Conservation (phyloP, 2,329 filamentous ascomycete species). For the Xylariaceae sp. region DNA sequence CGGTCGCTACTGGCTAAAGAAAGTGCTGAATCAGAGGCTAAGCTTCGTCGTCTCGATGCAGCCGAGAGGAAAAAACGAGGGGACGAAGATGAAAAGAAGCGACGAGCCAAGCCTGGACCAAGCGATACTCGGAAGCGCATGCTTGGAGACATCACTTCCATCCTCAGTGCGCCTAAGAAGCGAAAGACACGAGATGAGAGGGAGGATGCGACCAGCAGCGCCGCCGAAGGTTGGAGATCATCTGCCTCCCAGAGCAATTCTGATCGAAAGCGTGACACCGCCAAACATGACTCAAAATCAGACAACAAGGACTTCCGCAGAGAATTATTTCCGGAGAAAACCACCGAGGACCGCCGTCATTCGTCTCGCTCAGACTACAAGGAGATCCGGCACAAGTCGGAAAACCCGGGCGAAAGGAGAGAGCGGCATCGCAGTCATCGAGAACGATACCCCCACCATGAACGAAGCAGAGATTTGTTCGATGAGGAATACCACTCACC, state of each 20-base stretch:
- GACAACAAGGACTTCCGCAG: constrained; percentile 7
- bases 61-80: constrained; percentile 39
- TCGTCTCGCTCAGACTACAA: background rate
- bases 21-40: constrained; percentile 69
- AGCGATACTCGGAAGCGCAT: constrained; percentile 53
- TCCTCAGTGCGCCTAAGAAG: constrained; percentile 42
- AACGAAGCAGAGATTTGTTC: background rate
- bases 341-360: constrained; percentile 1
- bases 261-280: constrained; percentile 10
- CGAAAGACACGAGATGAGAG: constrained; percentile 25
- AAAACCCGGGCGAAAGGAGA: too few species aligned
- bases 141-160: constrained; percentile 57
- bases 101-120: constrained; percentile 40
- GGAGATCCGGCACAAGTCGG: too few species aligned
- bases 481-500: background rate
- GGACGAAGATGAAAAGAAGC: constrained; percentile 25
- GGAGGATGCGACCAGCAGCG: constrained; percentile 5
- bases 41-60: constrained; percentile 58
- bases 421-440: background rate
- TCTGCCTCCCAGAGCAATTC: constrained; percentile 11
- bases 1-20: constrained; percentile 80
- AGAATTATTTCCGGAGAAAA: constrained; percentile 3
- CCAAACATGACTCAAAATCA: constrained; percentile 4
- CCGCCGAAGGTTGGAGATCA: constrained; percentile 2
- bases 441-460: constrained; percentile 1